Conservation (phyloP, 1,139 yeast genomes). For the Suhomyces terraborum region DNA sequence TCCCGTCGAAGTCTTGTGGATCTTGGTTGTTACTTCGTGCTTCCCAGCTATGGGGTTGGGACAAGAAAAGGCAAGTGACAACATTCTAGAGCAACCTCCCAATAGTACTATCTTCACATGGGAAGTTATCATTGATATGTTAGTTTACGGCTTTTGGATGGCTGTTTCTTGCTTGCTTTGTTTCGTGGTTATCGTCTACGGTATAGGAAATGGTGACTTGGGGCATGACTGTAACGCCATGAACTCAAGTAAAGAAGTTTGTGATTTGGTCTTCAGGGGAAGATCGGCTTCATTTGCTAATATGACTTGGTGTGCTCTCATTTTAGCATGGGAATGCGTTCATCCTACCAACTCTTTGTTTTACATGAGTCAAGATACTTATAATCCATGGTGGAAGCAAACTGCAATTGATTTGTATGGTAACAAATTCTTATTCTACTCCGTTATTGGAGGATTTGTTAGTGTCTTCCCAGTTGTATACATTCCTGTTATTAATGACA, state of each 20-base stretch:
- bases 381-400: constrained; percentile 30
- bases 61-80: constrained; percentile 36
- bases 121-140: constrained; percentile 36
- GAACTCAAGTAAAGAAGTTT: constrained; percentile 16
- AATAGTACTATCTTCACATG: constrained; percentile 34
- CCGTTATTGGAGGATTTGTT: constrained; percentile 27
- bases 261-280: constrained; percentile 29
- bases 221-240: constrained; percentile 32
- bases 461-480: constrained; percentile 32
- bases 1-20: constrained; percentile 42
- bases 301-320: constrained; percentile 35
- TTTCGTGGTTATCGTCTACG: constrained; percentile 34
- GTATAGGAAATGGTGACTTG: constrained; percentile 34
- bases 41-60: constrained; percentile 47
- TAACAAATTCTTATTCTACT: constrained; percentile 31
- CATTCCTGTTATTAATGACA: constrained; percentile 32
- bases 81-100: constrained; percentile 34
- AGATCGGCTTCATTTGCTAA: constrained; percentile 30
- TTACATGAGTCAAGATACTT: constrained; percentile 30
- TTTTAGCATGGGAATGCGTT: constrained; percentile 33
- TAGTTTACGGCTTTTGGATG: constrained; percentile 40
- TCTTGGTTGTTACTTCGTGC: constrained; percentile 39
- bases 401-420: constrained; percentile 27
- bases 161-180: constrained; percentile 35
- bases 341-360: constrained; percentile 29